A percentile compares a stretch with the other conserved stretches of the same genome.
Evolutionary conservation across 2,329 filamentous ascomycete species (phyloP).

Genomic region (Didymella segeticola): DNA sequence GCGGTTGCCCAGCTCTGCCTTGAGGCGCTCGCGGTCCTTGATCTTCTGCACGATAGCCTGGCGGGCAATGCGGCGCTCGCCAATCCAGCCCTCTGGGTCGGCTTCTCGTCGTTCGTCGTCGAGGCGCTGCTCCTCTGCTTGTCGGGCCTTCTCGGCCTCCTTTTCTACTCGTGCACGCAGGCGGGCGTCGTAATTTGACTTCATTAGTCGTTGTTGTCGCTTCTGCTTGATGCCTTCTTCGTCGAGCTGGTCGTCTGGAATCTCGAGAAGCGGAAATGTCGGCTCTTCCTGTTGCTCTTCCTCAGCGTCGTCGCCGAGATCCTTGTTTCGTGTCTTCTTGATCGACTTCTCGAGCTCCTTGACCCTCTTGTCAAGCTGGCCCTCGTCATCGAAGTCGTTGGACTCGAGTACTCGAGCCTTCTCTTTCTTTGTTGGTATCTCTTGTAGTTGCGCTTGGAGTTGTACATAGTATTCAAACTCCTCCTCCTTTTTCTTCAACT

Average conservation of each 20-base stretch:
- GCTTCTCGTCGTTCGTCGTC: conserved; percentile 85
- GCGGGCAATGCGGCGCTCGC: conserved; percentile 77
- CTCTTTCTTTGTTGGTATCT: conserved; percentile 86
- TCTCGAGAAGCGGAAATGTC: conserved; percentile 85
- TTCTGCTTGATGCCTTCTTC: conserved; percentile 92
- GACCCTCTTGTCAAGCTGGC: conserved; percentile 80
- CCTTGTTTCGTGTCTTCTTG: conserved; percentile 88
- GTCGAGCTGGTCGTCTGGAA: conserved; percentile 90
- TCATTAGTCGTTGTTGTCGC: conserved; percentile 88
- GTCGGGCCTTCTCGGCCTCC: conserved; percentile 84
- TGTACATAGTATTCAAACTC: conserved; percentile 94
- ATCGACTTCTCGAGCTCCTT: conserved; percentile 91
- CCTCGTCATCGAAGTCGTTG: conserved; percentile 91
- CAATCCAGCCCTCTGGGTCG: conserved; percentile 85
- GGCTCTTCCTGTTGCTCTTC: conserved; percentile 80
- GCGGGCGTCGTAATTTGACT: conserved; percentile 91
- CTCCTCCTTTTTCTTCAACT: conserved; percentile 93
- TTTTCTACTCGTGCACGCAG: conserved; percentile 96
- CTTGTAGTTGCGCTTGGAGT: conserved; percentile 72
- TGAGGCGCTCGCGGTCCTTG: conserved; percentile 90
- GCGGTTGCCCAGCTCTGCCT: conserved; percentile 92
- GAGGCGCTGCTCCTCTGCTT: conserved; percentile 80
- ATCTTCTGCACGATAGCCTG: conserved; percentile 77
- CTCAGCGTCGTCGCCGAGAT: conserved; percentile 76
- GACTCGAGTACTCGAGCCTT: conserved; percentile 79